A percentile compares a stretch with the other conserved stretches of the same genome.
Evolutionary conservation across 768 basidiomycete genomes (phyloP).

Genomic region (Termitomyces sp.): DNA sequence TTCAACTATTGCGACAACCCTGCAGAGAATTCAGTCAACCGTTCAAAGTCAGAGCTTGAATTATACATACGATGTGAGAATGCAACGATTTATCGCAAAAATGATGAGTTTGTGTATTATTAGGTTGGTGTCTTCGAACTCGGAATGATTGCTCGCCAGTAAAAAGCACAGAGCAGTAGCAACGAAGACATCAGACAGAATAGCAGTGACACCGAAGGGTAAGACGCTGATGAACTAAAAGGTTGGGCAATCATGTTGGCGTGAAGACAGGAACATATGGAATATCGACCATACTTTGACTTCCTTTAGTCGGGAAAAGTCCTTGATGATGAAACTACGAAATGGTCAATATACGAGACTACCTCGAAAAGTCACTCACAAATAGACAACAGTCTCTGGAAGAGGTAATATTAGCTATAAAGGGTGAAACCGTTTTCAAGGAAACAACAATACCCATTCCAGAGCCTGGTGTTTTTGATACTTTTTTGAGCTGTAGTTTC

Average conservation of each 20-base stretch:
- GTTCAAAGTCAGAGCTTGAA: background rate
- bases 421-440: background rate
- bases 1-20: constrained; percentile 32
- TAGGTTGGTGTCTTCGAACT: constrained; percentile 34
- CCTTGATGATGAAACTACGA: constrained; percentile 30
- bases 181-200: constrained; percentile 42
- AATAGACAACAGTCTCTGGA: constrained; percentile 30
- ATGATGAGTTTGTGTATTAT: constrained; percentile 41
- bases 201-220: constrained; percentile 39
- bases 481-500: background rate
- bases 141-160: constrained; percentile 33
- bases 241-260: background rate
- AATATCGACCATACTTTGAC: constrained; percentile 29
- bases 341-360: background rate
- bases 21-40: constrained; percentile 11
- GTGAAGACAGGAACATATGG: background rate
- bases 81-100: constrained; percentile 44
- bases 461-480: constrained; percentile 22
- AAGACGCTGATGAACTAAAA: constrained; percentile 28
- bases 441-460: constrained; percentile 27
- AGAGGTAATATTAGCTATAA: background rate
- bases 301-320: constrained; percentile 28
- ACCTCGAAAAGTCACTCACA: constrained; percentile 18
- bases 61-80: constrained; percentile 43
- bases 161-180: constrained; percentile 35